Evolutionary conservation across 371 early-diverging fungal genomes (phyloP).

Genomic region (Mortierella sp.): DNA sequence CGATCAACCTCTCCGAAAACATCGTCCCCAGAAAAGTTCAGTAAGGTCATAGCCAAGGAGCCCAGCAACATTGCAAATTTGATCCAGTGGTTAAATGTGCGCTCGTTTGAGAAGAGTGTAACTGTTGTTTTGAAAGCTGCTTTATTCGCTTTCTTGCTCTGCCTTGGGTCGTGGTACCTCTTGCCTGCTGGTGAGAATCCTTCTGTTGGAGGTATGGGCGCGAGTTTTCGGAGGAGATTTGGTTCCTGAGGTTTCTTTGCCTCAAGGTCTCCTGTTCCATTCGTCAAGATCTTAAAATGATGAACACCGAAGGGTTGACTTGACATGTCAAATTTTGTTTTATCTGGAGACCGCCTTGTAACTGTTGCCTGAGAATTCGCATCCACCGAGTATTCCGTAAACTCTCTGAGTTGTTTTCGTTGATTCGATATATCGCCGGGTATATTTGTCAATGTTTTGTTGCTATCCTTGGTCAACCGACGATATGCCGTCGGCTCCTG

Average conservation of each 20-base stretch:
- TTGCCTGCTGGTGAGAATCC: slow-evolving; percentile 19
- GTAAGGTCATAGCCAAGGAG: slow-evolving; percentile 73
- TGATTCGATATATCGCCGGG: background rate
- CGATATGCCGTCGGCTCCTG: background rate
- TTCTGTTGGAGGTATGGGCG: background rate
- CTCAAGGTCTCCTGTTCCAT: background rate
- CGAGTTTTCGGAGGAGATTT: background rate
- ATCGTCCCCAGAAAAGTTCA: slow-evolving; percentile 68
- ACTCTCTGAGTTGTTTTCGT: slow-evolving; percentile 19
- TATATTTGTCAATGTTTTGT: slow-evolving; percentile 12
- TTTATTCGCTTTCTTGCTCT: slow-evolving; percentile 8
- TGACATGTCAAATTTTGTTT: background rate
- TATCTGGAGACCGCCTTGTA: background rate
- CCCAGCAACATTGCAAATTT: slow-evolving; percentile 77
- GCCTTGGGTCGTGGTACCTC: slow-evolving; percentile 27
- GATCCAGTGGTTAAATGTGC: slow-evolving; percentile 90
- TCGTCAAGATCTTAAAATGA: too few relatives aligned
- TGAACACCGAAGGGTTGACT: background rate
- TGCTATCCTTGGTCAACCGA: slow-evolving; percentile 24
- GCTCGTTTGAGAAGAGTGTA: slow-evolving; percentile 95
- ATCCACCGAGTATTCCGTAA: background rate
- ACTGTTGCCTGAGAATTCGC: background rate
- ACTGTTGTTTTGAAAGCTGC: slow-evolving; percentile 21
- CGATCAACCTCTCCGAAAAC: background rate
- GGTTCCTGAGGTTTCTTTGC: background rate